These are phyloP conservation scores for Cinnamomum micranthum DNA, from an alignment of 164 flowering plant genomes.

Conservation along the genomic window DNA sequence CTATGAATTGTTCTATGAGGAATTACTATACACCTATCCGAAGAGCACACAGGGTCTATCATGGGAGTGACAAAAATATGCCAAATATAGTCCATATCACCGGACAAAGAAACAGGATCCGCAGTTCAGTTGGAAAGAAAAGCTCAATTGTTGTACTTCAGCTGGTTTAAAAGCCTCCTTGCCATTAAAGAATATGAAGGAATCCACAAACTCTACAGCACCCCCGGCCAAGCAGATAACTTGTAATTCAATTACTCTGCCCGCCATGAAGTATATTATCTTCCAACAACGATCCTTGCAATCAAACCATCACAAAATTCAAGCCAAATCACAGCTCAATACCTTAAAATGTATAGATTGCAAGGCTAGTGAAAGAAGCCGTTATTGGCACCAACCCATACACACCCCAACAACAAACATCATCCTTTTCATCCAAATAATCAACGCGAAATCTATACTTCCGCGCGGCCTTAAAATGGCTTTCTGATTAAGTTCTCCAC, in stretches of 20 bases:
- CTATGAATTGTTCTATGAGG: not conserved
- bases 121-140: not conserved
- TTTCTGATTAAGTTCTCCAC: conserved; percentile 59
- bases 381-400: not conserved
- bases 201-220: not conserved
- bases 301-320: conserved; percentile 7
- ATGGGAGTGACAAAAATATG: not conserved
- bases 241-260: not conserved
- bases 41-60: not conserved
- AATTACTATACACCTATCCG: not conserved
- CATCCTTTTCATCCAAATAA: conserved; percentile 38
- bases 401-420: conserved; percentile 1
- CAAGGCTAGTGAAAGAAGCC: not conserved
- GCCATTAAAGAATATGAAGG: conserved; percentile 12
- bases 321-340: not conserved
- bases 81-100: not conserved
- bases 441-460: conserved; percentile 39
- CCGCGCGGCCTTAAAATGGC: conserved; percentile 47
- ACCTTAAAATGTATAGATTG: conserved; percentile 1
- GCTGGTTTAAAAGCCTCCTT: conserved; percentile 1
- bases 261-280: not conserved
- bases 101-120: not conserved
- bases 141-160: no score
- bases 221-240: conserved; percentile 1
- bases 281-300: not conserved